These are phyloP conservation scores for Porcisia deanei DNA, from an alignment of 208 protist genomes.

Conservation along the genomic window DNA sequence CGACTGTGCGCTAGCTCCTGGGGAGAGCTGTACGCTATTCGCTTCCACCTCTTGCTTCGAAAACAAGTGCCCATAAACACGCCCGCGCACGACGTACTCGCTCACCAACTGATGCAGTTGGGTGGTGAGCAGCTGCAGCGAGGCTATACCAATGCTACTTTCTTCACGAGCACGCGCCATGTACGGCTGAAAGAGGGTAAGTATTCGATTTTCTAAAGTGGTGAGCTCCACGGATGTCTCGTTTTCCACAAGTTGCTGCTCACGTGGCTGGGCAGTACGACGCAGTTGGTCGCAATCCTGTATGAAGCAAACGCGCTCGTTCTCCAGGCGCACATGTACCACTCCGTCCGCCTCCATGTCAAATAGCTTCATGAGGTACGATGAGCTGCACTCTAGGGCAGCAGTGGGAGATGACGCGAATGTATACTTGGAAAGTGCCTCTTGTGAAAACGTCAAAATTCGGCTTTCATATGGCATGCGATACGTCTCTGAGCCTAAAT, in stretches of 20 bases:
- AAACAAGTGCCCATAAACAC: constrained; percentile 57
- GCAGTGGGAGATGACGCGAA: constrained; percentile 8
- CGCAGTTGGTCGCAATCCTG: constrained; percentile 30
- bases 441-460: constrained; percentile 50
- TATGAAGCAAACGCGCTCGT: constrained; percentile 29
- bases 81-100: constrained; percentile 71
- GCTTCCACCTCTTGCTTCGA: constrained; percentile 45
- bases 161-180: not conserved
- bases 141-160: constrained; percentile 7
- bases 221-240: constrained; percentile 3
- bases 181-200: constrained; percentile 27
- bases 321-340: constrained; percentile 35
- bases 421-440: constrained; percentile 1
- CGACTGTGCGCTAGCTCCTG: not conserved
- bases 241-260: not conserved
- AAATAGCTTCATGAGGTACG: constrained; percentile 12
- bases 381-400: not conserved
- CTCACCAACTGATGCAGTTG: constrained; percentile 58
- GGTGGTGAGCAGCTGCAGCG: constrained; percentile 49
- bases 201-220: constrained; percentile 25
- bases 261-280: not conserved
- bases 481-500: constrained; percentile 52
- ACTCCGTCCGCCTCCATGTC: constrained; percentile 36
- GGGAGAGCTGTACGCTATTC: constrained; percentile 33
- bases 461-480: constrained; percentile 65